A percentile compares a stretch with the other conserved stretches of the same genome.
phyloP scores from a whole-genome alignment of 495 filamentous ascomycete species.

The Pseudoneurospora amorphoporcata region DNA sequence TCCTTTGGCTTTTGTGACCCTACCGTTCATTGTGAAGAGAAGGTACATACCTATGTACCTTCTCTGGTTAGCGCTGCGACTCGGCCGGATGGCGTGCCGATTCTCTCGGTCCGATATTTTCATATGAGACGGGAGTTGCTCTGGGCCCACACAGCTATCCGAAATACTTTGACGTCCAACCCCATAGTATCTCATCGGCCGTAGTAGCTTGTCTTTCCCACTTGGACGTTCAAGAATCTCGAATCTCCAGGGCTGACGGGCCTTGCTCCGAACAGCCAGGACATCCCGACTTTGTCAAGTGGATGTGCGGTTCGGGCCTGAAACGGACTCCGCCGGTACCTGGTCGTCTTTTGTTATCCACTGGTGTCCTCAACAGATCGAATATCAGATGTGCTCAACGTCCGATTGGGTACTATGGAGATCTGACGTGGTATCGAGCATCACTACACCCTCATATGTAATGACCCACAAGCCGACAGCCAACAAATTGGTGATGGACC shows the following conservation, averaged over 20 bases:
- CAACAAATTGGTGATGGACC: not conserved
- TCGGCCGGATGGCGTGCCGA: not conserved
- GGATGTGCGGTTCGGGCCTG: not conserved
- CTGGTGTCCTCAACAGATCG: not conserved
- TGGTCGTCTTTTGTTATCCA: not conserved
- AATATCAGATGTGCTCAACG: not conserved
- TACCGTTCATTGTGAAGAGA: not conserved
- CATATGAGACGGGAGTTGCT: not conserved
- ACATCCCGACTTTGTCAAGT: not conserved
- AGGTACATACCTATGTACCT: too few species aligned
- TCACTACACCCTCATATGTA: not conserved
- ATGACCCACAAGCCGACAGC: not conserved
- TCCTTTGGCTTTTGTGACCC: too few species aligned
- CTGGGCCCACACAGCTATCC: not conserved
- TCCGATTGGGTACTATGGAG: not conserved
- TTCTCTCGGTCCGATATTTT: not conserved
- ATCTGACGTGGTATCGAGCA: not conserved
- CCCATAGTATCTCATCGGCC: not conserved
- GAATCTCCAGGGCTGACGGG: not conserved
- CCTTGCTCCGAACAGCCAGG: not conserved
- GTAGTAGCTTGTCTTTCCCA: not conserved
- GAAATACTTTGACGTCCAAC: too few species aligned
- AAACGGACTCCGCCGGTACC: not conserved
- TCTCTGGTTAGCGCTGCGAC: not conserved
- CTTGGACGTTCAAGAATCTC: not conserved